These are phyloP conservation scores for Wolfiporia cocos DNA, from an alignment of 1,284 basidiomycete species.

Conservation along the genomic window DNA sequence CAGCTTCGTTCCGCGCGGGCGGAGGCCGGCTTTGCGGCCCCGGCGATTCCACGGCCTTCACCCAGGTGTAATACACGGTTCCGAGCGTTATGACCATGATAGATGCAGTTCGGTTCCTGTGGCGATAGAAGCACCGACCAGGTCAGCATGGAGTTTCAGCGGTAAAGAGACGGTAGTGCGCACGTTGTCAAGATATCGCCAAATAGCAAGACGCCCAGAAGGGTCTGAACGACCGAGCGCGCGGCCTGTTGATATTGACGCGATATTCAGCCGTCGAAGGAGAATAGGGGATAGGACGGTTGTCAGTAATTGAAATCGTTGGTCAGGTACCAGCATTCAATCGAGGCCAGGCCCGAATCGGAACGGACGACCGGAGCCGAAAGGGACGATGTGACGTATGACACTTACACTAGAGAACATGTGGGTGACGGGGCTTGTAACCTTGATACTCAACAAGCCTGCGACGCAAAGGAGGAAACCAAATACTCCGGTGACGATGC, in stretches of 20 bases:
- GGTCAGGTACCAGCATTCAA: conserved; percentile 3
- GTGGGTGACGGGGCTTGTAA: conserved; percentile 68
- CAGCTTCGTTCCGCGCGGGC: conserved; percentile 19
- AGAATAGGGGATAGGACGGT: neutral
- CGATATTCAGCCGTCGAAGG: neutral
- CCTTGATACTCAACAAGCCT: conserved; percentile 64
- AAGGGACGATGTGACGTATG: conserved; percentile 7
- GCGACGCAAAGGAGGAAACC: conserved; percentile 70
- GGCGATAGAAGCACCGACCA: neutral
- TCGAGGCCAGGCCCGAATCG: too few species aligned
- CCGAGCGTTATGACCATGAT: conserved; percentile 57
- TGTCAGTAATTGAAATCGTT: neutral
- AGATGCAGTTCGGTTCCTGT: conserved; percentile 50
- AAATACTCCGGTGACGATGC: conserved; percentile 61
- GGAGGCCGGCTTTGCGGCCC: conserved; percentile 13
- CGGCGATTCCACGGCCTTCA: conserved; percentile 44
- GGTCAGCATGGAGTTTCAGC: conserved; percentile 4
- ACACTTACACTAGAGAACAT: conserved; percentile 68
- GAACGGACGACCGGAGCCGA: neutral
- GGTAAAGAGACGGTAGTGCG: conserved; percentile 18
- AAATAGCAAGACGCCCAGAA: conserved; percentile 65
- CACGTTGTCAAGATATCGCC: conserved; percentile 60
- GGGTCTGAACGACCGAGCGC: conserved; percentile 67
- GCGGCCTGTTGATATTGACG: conserved; percentile 43
- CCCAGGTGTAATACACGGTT: conserved; percentile 68